Evolutionary conservation across 2,329 filamentous ascomycete species (phyloP).

Genomic region (Apiospora pterosperma): DNA sequence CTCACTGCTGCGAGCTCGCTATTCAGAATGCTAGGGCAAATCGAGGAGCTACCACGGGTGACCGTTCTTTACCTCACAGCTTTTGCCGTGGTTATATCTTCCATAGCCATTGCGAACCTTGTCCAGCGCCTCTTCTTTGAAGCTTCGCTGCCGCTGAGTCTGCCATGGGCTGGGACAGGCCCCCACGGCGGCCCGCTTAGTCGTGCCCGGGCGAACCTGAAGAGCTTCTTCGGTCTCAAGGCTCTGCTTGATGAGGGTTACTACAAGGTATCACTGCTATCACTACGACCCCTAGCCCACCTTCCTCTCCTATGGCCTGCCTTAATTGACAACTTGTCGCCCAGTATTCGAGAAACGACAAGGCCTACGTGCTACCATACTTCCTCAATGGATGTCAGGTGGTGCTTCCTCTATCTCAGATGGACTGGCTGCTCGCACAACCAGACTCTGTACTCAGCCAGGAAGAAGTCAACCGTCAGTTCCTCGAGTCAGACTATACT

Average conservation of each 20-base stretch:
- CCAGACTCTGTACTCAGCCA: constrained; percentile 29
- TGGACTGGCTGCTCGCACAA: constrained; percentile 28
- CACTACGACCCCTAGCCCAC: not conserved
- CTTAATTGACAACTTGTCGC: not conserved
- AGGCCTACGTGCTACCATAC: constrained; percentile 28
- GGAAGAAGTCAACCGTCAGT: constrained; percentile 29
- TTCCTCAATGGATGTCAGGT: constrained; percentile 30
- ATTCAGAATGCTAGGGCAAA: not conserved
- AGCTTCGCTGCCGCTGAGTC: constrained; percentile 17
- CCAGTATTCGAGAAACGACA: constrained; percentile 27
- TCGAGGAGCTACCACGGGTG: not conserved
- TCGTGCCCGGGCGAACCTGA: constrained; percentile 23
- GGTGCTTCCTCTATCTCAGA: constrained; percentile 26
- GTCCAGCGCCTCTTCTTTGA: constrained; percentile 21
- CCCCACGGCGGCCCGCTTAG: constrained; percentile 7
- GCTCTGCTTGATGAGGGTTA: constrained; percentile 26
- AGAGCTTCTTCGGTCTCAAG: constrained; percentile 22
- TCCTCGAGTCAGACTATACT: constrained; percentile 30
- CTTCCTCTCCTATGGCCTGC: not conserved
- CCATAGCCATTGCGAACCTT: constrained; percentile 16
- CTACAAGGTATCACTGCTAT: constrained; percentile 16
- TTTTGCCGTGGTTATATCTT: not conserved
- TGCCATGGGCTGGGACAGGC: constrained; percentile 24
- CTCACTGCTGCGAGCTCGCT: not conserved
- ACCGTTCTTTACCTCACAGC: not conserved